Conservation (phyloP, 768 basidiomycete species). For the Rhodotorula toruloides region DNA sequence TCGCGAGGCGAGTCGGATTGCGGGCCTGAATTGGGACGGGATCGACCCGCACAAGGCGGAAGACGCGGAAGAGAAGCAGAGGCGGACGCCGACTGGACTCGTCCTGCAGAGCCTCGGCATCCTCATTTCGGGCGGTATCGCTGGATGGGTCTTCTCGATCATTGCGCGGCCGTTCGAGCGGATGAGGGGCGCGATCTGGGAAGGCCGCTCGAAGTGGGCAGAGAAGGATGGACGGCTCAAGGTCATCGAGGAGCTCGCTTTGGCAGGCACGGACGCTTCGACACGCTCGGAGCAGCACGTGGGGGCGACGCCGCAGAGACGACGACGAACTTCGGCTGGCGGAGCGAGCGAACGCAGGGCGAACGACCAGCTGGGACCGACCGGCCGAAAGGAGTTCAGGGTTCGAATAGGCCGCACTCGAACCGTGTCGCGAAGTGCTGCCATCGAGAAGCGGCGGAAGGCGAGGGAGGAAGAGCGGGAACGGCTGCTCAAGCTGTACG, state of each 20-base stretch:
- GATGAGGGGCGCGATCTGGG: constrained; percentile 24
- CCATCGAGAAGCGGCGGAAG: not conserved
- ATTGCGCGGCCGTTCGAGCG: constrained; percentile 34
- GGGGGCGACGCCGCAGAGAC: not conserved
- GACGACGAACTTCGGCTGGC: constrained; percentile 13
- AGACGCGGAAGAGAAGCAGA: constrained; percentile 5
- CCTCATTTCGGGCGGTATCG: constrained; percentile 22
- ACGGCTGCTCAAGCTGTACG: not conserved
- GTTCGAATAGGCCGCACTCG: constrained; percentile 22
- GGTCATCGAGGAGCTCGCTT: constrained; percentile 8
- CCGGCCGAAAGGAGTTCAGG: constrained; percentile 8
- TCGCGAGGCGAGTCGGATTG: constrained; percentile 16
- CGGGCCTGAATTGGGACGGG: constrained; percentile 7
- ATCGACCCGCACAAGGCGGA: constrained; percentile 1
- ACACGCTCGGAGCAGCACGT: not conserved
- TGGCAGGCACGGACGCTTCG: not conserved
- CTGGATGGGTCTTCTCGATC: constrained; percentile 24
- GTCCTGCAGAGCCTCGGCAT: constrained; percentile 19
- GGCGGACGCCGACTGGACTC: not conserved
- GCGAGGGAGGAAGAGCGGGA: not conserved
- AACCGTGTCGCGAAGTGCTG: not conserved
- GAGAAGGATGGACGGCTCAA: constrained; percentile 12
- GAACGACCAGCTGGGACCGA: constrained; percentile 2
- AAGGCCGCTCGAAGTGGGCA: constrained; percentile 22
- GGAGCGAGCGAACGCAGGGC: constrained; percentile 14